These are phyloP conservation scores for Trichosporon sp. DNA, from an alignment of 1,284 basidiomycete species.

Conservation along the genomic window DNA sequence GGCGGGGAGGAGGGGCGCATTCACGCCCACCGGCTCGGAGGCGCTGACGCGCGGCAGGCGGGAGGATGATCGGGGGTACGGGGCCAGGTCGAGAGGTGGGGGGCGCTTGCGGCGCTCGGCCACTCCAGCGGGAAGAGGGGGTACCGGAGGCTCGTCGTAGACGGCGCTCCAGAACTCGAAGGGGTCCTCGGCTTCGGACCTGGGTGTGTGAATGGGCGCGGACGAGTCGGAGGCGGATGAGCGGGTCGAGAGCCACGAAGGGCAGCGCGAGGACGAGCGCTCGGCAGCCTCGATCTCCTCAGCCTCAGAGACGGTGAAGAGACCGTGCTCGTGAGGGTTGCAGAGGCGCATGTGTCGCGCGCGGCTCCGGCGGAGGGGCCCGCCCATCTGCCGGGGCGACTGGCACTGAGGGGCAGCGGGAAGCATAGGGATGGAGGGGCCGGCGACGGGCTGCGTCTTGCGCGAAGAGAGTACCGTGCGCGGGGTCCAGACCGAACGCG, in stretches of 20 bases:
- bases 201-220: conserved; percentile 18
- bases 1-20: conserved; percentile 14
- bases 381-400: conserved; percentile 15
- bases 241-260: conserved; percentile 11
- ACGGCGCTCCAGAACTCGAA: conserved; percentile 21
- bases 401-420: background rate
- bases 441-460: background rate
- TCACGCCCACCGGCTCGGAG: background rate
- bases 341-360: conserved; percentile 40
- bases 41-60: conserved; percentile 1
- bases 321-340: conserved; percentile 39
- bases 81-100: conserved; percentile 8
- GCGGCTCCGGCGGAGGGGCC: conserved; percentile 35
- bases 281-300: conserved; percentile 28
- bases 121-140: background rate
- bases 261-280: background rate
- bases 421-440: conserved; percentile 12
- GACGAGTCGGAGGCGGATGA: conserved; percentile 12
- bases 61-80: conserved; percentile 2
- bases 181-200: conserved; percentile 23
- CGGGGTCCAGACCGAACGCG: conserved; percentile 5
- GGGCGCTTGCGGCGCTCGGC: conserved; percentile 14
- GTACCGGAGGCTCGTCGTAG: background rate
- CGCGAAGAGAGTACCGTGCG: background rate
- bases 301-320: conserved; percentile 46